phyloP scores from a whole-genome alignment of 1,284 basidiomycete genomes.

The Ganoderma lucidum region DNA sequence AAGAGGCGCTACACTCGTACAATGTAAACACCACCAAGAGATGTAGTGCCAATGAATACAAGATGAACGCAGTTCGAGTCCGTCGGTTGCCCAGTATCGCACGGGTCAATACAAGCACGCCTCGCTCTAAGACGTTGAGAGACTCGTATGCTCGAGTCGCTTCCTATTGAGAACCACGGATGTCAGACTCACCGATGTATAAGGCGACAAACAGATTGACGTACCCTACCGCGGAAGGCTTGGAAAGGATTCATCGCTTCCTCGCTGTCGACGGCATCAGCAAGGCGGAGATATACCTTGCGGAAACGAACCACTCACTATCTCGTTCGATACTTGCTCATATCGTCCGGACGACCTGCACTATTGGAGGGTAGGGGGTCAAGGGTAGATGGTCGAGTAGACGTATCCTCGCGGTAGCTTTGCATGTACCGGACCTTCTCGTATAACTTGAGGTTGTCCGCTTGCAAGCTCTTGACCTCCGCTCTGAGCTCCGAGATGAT shows the following conservation, averaged over 20 bases:
- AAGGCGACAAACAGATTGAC: slow-evolving; percentile 42
- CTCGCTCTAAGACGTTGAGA: slow-evolving; percentile 91
- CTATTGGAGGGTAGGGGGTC: slow-evolving; percentile 69
- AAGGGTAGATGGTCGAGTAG: slow-evolving; percentile 63
- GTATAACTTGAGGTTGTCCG: slow-evolving; percentile 94
- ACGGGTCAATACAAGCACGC: slow-evolving; percentile 86
- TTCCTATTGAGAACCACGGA: slow-evolving; percentile 65
- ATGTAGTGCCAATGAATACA: slow-evolving; percentile 84
- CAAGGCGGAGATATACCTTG: not conserved
- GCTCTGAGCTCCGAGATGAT: slow-evolving; percentile 89
- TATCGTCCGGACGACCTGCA: slow-evolving; percentile 63
- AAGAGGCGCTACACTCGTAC: slow-evolving; percentile 71
- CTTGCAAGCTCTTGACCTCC: slow-evolving; percentile 79
- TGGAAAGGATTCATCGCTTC: slow-evolving; percentile 98
- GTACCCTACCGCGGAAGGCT: slow-evolving; percentile 91
- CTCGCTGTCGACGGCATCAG: slow-evolving; percentile 53
- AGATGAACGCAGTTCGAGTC: slow-evolving; percentile 82
- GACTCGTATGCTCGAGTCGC: slow-evolving; percentile 91
- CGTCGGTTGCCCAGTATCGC: slow-evolving; percentile 89
- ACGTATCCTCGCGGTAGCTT: slow-evolving; percentile 82
- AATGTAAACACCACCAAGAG: slow-evolving; percentile 81
- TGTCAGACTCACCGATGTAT: not conserved
- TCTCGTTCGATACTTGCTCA: slow-evolving; percentile 88
- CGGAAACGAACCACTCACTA: slow-evolving; percentile 53
- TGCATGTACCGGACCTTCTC: slow-evolving; percentile 98